Evolutionary conservation across 495 filamentous ascomycete genomes (phyloP).

Genomic region (Penicillium roqueforti): DNA sequence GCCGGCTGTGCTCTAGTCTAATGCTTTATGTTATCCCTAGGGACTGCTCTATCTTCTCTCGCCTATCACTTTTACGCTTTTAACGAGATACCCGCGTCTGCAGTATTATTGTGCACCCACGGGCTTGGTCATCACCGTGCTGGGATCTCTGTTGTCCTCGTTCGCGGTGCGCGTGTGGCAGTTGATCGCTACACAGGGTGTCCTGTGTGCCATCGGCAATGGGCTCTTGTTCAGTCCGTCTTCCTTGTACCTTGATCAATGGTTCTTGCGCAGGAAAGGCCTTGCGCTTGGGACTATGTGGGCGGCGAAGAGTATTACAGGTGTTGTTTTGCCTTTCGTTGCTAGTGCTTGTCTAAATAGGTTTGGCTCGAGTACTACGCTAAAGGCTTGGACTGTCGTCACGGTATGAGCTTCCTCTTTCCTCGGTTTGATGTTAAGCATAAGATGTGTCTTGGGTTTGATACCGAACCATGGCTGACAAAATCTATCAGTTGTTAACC

Average conservation of each 20-base stretch:
- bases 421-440: background rate
- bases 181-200: constrained; percentile 52
- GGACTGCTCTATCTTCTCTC: constrained; percentile 56
- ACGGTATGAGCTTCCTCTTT: constrained; percentile 22
- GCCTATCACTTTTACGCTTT: constrained; percentile 47
- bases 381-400: constrained; percentile 50
- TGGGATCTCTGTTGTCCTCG: constrained; percentile 42
- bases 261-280: constrained; percentile 52
- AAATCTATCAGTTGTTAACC: no score
- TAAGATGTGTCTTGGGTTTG: background rate
- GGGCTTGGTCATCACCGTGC: constrained; percentile 41
- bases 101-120: constrained; percentile 37
- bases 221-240: constrained; percentile 49
- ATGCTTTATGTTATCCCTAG: constrained; percentile 20
- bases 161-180: constrained; percentile 50
- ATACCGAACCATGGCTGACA: background rate
- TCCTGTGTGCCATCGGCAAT: constrained; percentile 51
- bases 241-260: constrained; percentile 54
- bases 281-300: constrained; percentile 54
- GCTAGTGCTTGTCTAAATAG: constrained; percentile 46
- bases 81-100: constrained; percentile 44
- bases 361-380: constrained; percentile 54
- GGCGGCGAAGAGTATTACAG: constrained; percentile 48
- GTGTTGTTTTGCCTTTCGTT: constrained; percentile 50
- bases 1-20: background rate